Base-by-base conservation (phyloP, 768 basidiomycete genomes). In the Cystofilobasidium macerans region DNA sequence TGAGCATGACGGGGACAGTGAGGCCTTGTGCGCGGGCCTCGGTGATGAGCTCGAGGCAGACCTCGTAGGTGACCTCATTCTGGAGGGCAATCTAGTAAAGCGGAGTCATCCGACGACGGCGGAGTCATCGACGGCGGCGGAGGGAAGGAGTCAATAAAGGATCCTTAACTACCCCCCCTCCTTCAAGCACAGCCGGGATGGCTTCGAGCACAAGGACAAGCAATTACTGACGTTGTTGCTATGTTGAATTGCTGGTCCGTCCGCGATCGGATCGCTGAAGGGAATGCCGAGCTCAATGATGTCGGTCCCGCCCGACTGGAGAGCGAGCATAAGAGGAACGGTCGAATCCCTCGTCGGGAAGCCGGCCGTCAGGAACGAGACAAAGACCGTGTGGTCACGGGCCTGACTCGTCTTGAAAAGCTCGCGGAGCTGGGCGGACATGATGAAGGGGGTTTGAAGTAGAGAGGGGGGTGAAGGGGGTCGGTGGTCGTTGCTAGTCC, bases 261-360 rank as follows among this genome's bases (percentile, higher is more conserved):
- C 94, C 2, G 91, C 93, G 71, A 91, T 89, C 24, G 93, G 94
- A 78, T 97, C 94, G 62, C 89, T 93, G 79, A 94, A 97, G 0
- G 93, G 91, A 33, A 97, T 82, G 22, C 94, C 94, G 22, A 99
- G 82, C 76, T 99, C 94, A 68, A 98, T 92, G 67, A 97, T 83
- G 75, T 97, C 92, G 53, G 89, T 83, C 8, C 94, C 94, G 61
- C 94, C 94, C 53, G 83, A 82, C 76, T 98, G 87, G 85, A 99
- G 89, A 30, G 88, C 88, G 40, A 98, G 82, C 79, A 97, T 76
- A 66, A 91, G 81, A 1, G 88, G 85, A 14, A 94, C 88, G 0
- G 94, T 97, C 65, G 87, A 86, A 73, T 84, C 79, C 62, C 77
- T 75, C 11, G 79, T 83, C 32, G 94, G 94, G 77, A 85, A 98